Evolutionary conservation across 306 rosid genomes (phyloP), one percentile per base, ranked within the genome.

Genomic region (Bauhinia variegata): DNA sequence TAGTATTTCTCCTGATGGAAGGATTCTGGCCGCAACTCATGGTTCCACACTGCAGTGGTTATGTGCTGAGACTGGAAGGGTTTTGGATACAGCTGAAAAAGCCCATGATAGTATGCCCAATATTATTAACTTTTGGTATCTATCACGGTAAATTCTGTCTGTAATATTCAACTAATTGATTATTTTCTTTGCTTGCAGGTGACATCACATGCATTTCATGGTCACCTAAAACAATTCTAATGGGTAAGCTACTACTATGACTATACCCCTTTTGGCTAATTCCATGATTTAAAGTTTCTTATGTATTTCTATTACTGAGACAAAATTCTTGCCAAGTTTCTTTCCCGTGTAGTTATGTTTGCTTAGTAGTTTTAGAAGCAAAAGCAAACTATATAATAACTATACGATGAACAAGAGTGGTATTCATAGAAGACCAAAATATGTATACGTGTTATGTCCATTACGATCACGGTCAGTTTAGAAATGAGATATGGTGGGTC

Each of bases 1-100:
- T 46, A 83, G 84, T 80, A 13, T 88, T 75, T 91, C 99, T 43
- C 91, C 97, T 6, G 96, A 88, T 60, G 99, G 97, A 50, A 82
- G 75, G 69, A 31, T 91, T 58, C 73, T 95, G 75, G 99, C 95
- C 43, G 84, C 84, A 41, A 88, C 97, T 49, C 95, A 85, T 64
- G 96, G 97, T 70, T 85, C 96, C 32, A 91, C 91, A 47, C 72
- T 91, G 84, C 99, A 88, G 82, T 91, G 99, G 99, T 47, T 95
- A 73, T 83, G 77, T 76, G 82, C 68, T 65, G 97, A 91, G 77
- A 85, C 92, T 46, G 99, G 96, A 72, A 76, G 68, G 80, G 88
- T 95, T 78, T 75, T 95, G 79, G 97, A 95, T 78, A 86, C 95
- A 16, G 99, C 97, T 79, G 97, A 95, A 54, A 95, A 86, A 69